Percentiles rank a stretch among this genome's conserved stretches.
Evolutionary conservation across 768 basidiomycete genomes (phyloP).

Genomic region (Pleurotus tuber-regium): DNA sequence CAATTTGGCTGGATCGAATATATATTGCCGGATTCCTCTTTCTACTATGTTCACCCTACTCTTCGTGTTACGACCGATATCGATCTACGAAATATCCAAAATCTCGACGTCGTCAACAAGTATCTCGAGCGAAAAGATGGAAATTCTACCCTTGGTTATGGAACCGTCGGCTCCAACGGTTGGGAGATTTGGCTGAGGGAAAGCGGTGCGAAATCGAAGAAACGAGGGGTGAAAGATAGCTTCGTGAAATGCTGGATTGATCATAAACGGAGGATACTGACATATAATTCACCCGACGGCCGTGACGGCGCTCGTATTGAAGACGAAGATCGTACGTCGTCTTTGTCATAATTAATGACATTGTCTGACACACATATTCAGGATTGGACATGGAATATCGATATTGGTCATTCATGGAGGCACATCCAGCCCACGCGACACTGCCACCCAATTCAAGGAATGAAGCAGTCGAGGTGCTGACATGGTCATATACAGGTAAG

Average conservation of each 20-base stretch:
- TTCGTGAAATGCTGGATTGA: conserved; percentile 61
- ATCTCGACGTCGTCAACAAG: conserved; percentile 46
- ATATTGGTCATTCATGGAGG: conserved; percentile 81
- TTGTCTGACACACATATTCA: conserved; percentile 23
- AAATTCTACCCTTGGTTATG: conserved; percentile 15
- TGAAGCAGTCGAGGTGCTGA: conserved; percentile 74
- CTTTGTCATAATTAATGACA: neutral
- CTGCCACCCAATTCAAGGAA: conserved; percentile 53
- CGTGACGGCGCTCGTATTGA: conserved; percentile 21
- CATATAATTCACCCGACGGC: conserved; percentile 38
- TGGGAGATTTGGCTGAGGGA: conserved; percentile 67
- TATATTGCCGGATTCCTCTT: conserved; percentile 66
- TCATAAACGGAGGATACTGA: conserved; percentile 55
- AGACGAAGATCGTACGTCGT: conserved; percentile 45
- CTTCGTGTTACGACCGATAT: conserved; percentile 67
- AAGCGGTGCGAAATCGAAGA: conserved; percentile 22
- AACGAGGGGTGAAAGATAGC: conserved; percentile 25
- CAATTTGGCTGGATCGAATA: conserved; percentile 76
- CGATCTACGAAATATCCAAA: conserved; percentile 53
- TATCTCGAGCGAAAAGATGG: conserved; percentile 40
- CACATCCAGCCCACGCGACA: conserved; percentile 69
- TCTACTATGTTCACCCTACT: conserved; percentile 69
- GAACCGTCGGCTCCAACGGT: conserved; percentile 31
- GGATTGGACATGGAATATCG: conserved; percentile 75
- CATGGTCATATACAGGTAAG: conserved; percentile 78